Base-by-base conservation (phyloP, 768 basidiomycete genomes). In the Tricholoma furcatifolium region DNA sequence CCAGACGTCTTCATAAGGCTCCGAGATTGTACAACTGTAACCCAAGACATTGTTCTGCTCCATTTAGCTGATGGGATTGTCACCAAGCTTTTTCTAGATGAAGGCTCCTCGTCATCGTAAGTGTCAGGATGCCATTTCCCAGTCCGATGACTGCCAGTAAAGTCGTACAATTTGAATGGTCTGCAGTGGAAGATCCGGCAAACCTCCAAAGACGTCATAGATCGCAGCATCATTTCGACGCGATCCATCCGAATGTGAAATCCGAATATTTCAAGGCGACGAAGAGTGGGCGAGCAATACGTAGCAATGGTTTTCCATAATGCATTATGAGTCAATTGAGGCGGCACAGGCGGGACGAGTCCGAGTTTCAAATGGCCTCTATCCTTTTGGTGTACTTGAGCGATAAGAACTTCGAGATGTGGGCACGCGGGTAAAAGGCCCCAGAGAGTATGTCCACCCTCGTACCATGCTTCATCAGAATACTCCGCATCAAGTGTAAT, bases 381-480 rank as follows among this genome's bases (percentile, higher is more conserved):
- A n/a, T n/a, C n/a, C n/a, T n/a, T n/a, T n/a, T n/a, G n/a, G n/a
- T n/a, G n/a, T n/a, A n/a, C n/a, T n/a, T n/a, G n/a, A 23, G 39
- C 39, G 2, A 50, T 6, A 4, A 50, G 40, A 3, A 50, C n/a
- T 42, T 50, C 40, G 4, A 50, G n/a, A 6, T 40, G 6, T 10
- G 48, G 48, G 27, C 48, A 50, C 11, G 48, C 38, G n/a, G 48
- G 38, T n/a, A 50, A 5, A 27, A 50, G 48, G 3, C 48, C 47
- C 47, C 47, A 48, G 4, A 48, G n/a, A 2, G n/a, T 50, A 20
- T 48, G 34, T 6, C 20, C 47, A 14, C 36, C 47, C 27, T 41
- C 48, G 30, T 40, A 30, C 48, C 39, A 41, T 7, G 48, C 48
- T 18, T 18, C 14, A 23, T 32, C 39, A 30, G 8, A n/a, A n/a